Conservation (phyloP, 116 monocot species). For the Iris pallida region DNA sequence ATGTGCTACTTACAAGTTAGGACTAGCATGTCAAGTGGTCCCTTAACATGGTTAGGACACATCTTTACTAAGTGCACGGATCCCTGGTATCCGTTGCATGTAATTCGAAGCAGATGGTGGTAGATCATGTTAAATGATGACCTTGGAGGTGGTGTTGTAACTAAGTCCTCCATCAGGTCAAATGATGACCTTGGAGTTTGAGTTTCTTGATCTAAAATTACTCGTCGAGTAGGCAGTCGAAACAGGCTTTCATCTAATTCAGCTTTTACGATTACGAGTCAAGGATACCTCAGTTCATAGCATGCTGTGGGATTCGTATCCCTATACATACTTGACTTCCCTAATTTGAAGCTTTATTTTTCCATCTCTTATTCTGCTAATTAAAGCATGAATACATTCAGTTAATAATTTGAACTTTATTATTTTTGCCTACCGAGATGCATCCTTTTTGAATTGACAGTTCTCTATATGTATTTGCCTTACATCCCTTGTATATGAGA, state of each 20-base stretch:
- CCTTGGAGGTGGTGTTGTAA: constrained; percentile 94
- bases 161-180: constrained; percentile 77
- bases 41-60: too few species aligned
- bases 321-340: constrained; percentile 54
- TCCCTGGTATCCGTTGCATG: too few species aligned
- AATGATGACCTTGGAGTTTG: constrained; percentile 76
- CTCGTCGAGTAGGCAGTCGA: constrained; percentile 86
- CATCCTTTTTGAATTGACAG: constrained; percentile 38
- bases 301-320: constrained; percentile 99
- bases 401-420: too few species aligned
- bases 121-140: too few species aligned
- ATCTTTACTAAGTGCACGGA: too few species aligned
- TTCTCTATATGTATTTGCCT: constrained; percentile 89
- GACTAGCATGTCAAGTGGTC: too few species aligned
- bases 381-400: too few species aligned
- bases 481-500: constrained; percentile 92
- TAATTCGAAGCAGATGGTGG: too few species aligned
- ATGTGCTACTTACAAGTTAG: too few species aligned
- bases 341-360: neutral
- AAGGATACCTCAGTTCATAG: constrained; percentile 91
- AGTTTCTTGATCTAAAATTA: constrained; percentile 87
- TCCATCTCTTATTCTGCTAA: neutral
- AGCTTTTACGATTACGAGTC: constrained; percentile 83
- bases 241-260: constrained; percentile 91
- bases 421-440: too few species aligned